These are phyloP conservation scores for Phytophthora sansomeana DNA, from an alignment of 352 stramenopile species.

Conservation along the genomic window DNA sequence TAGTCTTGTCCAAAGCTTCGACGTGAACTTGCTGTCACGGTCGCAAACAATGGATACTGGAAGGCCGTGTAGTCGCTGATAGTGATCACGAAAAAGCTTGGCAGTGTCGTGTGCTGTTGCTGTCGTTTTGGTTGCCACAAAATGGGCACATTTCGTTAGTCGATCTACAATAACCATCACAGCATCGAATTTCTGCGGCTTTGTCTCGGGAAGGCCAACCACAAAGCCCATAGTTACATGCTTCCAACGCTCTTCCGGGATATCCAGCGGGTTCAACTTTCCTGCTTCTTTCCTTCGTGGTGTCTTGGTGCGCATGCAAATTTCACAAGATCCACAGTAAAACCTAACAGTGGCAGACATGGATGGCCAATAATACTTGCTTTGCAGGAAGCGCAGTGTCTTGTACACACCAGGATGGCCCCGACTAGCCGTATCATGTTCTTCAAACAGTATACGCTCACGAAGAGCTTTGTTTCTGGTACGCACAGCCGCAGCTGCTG, in stretches of 20 bases:
- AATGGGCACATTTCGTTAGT: no score
- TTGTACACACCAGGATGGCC: slow-evolving; percentile 1
- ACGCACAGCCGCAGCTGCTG: no score
- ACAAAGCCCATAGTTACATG: slow-evolving; percentile 23
- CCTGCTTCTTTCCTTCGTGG: not conserved
- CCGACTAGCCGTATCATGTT: slow-evolving; percentile 1
- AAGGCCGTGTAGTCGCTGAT: no score
- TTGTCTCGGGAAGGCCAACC: not conserved
- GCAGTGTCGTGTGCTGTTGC: no score
- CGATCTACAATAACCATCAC: no score
- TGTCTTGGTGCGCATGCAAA: slow-evolving; percentile 15
- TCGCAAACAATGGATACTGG: slow-evolving; percentile 13
- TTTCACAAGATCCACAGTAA: no score
- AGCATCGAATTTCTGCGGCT: no score
- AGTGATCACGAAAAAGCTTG: no score
- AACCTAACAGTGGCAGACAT: no score
- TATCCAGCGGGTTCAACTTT: slow-evolving; percentile 6
- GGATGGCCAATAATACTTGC: no score
- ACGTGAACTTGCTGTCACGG: slow-evolving; percentile 14
- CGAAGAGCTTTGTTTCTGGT: no score
- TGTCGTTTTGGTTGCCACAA: no score
- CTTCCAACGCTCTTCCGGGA: not conserved
- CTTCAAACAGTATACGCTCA: slow-evolving; percentile 6
- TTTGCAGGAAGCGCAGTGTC: not conserved
- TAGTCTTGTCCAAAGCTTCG: slow-evolving; percentile 5